phyloP scores from a whole-genome alignment of 1,284 basidiomycete species.

The Rhodotorula sp. region DNA sequence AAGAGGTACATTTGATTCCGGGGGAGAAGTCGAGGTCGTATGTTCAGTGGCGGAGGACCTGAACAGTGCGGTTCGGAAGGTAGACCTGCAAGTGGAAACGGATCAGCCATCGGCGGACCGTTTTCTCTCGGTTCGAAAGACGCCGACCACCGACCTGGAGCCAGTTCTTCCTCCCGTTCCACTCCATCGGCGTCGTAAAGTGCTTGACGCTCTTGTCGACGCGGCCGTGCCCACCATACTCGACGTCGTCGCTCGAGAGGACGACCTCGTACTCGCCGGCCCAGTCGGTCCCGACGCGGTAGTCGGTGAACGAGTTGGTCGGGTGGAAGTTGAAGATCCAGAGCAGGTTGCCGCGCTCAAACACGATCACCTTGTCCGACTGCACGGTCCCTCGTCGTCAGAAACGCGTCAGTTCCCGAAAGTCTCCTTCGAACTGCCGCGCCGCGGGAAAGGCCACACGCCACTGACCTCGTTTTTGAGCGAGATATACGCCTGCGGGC shows the following conservation, averaged over 20 bases:
- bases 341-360: slow-evolving; percentile 84
- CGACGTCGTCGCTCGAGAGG: slow-evolving; percentile 78
- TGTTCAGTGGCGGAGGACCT: slow-evolving; percentile 33
- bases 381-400: no score
- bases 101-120: no score
- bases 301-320: slow-evolving; percentile 82
- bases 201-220: slow-evolving; percentile 65
- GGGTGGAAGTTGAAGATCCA: slow-evolving; percentile 98
- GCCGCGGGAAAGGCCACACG: no score
- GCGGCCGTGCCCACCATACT: slow-evolving; percentile 85
- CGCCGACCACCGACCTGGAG: slow-evolving; percentile 61
- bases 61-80: slow-evolving; percentile 31
- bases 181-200: slow-evolving; percentile 80
- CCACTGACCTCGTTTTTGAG: slow-evolving; percentile 73
- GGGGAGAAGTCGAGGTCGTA: not conserved
- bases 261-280: slow-evolving; percentile 82
- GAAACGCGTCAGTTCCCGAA: not conserved
- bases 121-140: no score
- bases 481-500: slow-evolving; percentile 84
- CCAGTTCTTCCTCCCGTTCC: slow-evolving; percentile 89
- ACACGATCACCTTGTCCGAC: slow-evolving; percentile 84
- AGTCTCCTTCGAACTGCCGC: no score
- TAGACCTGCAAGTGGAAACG: slow-evolving; percentile 23
- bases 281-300: slow-evolving; percentile 82
- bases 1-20: no score